phyloP scores from a whole-genome alignment of 225 moss, liverwort and hornwort genomes.

The Anthoceros angustus region DNA sequence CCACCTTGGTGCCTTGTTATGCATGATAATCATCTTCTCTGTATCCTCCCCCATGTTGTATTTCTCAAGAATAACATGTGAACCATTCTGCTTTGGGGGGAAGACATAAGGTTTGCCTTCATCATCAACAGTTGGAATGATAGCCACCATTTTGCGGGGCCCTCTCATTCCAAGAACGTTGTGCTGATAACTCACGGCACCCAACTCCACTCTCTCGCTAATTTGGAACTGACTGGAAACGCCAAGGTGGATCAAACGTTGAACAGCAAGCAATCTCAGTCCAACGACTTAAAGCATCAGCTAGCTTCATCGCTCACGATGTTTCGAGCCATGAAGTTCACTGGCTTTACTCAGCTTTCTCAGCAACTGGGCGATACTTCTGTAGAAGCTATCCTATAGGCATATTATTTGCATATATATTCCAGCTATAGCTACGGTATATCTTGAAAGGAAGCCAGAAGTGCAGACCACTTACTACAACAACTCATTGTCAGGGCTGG shows the following conservation, averaged over 20 bases:
- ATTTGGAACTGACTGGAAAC: conserved; percentile 1
- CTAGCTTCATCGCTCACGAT: no score
- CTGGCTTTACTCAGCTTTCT: no score
- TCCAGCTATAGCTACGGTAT: background rate
- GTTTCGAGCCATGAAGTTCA: no score
- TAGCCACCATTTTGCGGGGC: conserved; percentile 63
- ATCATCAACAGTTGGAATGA: conserved; percentile 46
- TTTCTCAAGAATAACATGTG: conserved; percentile 41
- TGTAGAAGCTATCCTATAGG: no score
- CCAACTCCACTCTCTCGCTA: conserved; percentile 52
- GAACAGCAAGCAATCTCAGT: background rate
- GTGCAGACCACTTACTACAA: background rate
- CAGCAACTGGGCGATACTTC: no score
- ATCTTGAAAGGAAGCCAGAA: background rate
- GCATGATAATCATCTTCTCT: conserved; percentile 68
- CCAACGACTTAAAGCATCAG: no score
- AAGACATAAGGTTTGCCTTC: conserved; percentile 39
- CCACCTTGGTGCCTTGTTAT: conserved; percentile 62
- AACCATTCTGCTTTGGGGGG: conserved; percentile 28
- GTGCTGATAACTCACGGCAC: conserved; percentile 42
- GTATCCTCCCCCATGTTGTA: conserved; percentile 42
- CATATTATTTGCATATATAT: no score
- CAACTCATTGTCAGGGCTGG: background rate
- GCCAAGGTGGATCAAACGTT: background rate
- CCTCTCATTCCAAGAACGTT: conserved; percentile 70